phyloP scores from a whole-genome alignment of 2,329 filamentous ascomycete genomes.

The Zalaria obscura region DNA sequence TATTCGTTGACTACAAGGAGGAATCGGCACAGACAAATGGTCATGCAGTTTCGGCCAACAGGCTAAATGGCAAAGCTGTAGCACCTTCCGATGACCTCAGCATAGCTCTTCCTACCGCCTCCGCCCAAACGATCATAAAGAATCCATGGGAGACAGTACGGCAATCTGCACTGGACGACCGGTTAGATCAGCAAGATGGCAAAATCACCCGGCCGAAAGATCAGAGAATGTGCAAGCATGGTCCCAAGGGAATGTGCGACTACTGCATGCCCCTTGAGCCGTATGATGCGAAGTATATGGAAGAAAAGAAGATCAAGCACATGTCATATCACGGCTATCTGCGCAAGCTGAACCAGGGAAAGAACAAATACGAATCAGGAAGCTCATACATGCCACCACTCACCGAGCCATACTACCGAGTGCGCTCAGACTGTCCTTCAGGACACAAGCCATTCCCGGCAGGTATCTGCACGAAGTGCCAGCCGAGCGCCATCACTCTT shows the following conservation, averaged over 20 bases:
- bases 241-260: slow-evolving; percentile 96
- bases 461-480: slow-evolving; percentile 95
- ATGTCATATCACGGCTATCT: slow-evolving; percentile 90
- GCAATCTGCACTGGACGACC: slow-evolving; percentile 78
- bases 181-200: slow-evolving; percentile 73
- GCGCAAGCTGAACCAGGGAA: slow-evolving; percentile 87
- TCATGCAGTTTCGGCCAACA: slow-evolving; percentile 35
- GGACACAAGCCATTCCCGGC: slow-evolving; percentile 90
- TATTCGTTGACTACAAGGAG: slow-evolving; percentile 72
- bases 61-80: slow-evolving; percentile 67
- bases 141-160: slow-evolving; percentile 88
- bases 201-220: slow-evolving; percentile 71
- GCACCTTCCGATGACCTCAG: slow-evolving; percentile 51
- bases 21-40: slow-evolving; percentile 37
- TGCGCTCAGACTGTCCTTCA: slow-evolving; percentile 77
- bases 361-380: slow-evolving; percentile 88
- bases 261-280: slow-evolving; percentile 96
- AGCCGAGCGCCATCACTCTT: slow-evolving; percentile 89
- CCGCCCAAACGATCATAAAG: slow-evolving; percentile 50
- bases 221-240: slow-evolving; percentile 83
- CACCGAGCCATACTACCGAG: slow-evolving; percentile 82
- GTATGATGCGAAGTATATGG: slow-evolving; percentile 75
- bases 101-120: slow-evolving; percentile 44
- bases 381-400: slow-evolving; percentile 94
- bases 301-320: slow-evolving; percentile 97